Evolutionary conservation across 2,329 filamentous ascomycete genomes (phyloP).

Genomic region (Diaporthe citrichinensis): DNA sequence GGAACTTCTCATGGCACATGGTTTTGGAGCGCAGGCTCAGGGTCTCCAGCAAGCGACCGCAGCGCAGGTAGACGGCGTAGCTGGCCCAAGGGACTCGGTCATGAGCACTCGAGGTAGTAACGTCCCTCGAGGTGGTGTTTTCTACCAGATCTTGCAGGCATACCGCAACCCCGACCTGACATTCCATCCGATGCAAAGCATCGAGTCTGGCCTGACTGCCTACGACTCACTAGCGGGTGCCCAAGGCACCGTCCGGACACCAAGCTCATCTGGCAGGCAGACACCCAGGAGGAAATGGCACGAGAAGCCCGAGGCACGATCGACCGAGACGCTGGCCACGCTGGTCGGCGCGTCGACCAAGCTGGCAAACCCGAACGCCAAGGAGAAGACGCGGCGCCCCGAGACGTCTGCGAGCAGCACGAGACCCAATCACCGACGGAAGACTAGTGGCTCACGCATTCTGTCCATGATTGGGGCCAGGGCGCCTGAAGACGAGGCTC

Average conservation of each 20-base stretch:
- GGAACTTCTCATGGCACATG: slow-evolving; percentile 30
- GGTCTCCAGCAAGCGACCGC: not conserved
- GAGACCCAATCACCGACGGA: slow-evolving; percentile 10
- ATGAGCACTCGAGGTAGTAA: not conserved
- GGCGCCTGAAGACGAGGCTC: slow-evolving; percentile 47
- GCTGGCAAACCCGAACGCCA: slow-evolving; percentile 54
- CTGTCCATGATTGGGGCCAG: slow-evolving; percentile 6
- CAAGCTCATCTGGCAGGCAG: slow-evolving; percentile 55
- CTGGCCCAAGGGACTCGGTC: not conserved
- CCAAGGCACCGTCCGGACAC: slow-evolving; percentile 45
- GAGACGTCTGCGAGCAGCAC: not conserved
- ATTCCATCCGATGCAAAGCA: slow-evolving; percentile 45
- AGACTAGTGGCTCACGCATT: slow-evolving; percentile 12
- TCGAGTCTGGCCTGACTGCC: slow-evolving; percentile 44
- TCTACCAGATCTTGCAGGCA: slow-evolving; percentile 28
- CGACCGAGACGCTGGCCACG: slow-evolving; percentile 62
- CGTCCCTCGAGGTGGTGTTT: slow-evolving; percentile 18
- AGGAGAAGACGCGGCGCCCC: not conserved
- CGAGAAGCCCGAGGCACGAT: slow-evolving; percentile 57
- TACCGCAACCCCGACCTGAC: slow-evolving; percentile 27
- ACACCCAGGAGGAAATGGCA: slow-evolving; percentile 65
- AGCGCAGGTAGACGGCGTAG: not conserved
- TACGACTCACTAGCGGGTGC: slow-evolving; percentile 39
- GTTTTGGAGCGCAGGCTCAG: slow-evolving; percentile 19
- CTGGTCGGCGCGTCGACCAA: slow-evolving; percentile 62